Percentiles rank a stretch among this genome's conserved stretches.
phyloP scores from a whole-genome alignment of 345 rosid species.

The Eucalyptus globulus region DNA sequence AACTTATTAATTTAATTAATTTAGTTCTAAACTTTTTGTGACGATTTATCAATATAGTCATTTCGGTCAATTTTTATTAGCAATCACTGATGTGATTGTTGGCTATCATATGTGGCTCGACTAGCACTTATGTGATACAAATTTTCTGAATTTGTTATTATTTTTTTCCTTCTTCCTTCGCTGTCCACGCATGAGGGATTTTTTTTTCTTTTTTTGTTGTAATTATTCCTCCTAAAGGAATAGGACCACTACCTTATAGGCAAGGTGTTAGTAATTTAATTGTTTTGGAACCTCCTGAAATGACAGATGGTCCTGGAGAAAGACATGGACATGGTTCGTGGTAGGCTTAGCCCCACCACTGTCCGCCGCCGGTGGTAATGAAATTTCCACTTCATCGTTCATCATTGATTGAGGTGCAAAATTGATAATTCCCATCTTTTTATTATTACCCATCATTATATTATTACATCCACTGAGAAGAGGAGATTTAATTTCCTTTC shows the following conservation, averaged over 20 bases:
- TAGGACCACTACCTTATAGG: not conserved
- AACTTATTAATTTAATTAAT: not conserved
- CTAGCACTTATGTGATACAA: rapidly evolving
- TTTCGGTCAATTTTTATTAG: rapidly evolving
- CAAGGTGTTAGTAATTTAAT: not conserved
- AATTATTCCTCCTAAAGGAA: not conserved
- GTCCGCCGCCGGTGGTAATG: not conserved
- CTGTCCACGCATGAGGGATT: not conserved
- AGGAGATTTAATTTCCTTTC: not conserved
- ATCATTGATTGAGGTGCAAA: not conserved
- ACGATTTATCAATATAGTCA: rapidly evolving
- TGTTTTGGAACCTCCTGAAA: not conserved
- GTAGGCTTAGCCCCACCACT: not conserved
- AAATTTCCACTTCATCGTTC: not conserved
- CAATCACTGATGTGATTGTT: not conserved
- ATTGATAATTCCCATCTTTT: no score
- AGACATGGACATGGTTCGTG: not conserved
- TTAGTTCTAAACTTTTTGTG: rapidly evolving
- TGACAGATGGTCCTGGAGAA: not conserved
- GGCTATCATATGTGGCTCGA: rapidly evolving
- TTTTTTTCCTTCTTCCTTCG: not conserved
- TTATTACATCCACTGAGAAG: not conserved
- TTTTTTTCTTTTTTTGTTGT: not conserved
- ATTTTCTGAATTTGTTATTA: no score
- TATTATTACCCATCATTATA: not conserved